These are phyloP conservation scores for Keqinozyma sinolaborantium DNA, from an alignment of 1,139 yeast genomes.

Conservation along the genomic window DNA sequence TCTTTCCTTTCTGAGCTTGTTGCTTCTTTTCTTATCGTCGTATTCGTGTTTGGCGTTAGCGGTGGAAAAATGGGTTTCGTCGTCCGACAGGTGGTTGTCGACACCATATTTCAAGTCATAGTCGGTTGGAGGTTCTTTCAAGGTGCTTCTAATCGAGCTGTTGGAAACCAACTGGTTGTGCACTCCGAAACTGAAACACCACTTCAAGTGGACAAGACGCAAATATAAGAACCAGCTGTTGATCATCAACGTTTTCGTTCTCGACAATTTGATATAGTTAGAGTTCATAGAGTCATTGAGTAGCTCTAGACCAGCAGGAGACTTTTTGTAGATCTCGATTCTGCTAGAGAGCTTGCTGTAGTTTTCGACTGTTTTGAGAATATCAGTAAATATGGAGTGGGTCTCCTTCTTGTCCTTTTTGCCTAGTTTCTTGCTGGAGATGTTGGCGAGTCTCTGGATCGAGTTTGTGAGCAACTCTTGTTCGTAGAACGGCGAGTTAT, in stretches of 20 bases:
- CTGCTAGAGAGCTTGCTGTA: conserved; percentile 42
- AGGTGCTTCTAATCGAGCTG: conserved; percentile 39
- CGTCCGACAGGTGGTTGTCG: conserved; percentile 13
- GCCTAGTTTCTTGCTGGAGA: conserved; percentile 53
- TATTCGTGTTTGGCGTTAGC: conserved; percentile 15
- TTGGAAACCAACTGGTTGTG: conserved; percentile 59
- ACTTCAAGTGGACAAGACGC: conserved; percentile 59
- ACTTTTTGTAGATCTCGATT: conserved; percentile 30
- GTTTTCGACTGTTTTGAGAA: conserved; percentile 45
- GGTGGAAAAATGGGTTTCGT: conserved; percentile 7
- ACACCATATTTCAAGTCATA: conserved; percentile 27
- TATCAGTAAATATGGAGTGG: conserved; percentile 63
- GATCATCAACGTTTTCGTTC: conserved; percentile 55
- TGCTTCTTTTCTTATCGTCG: conserved; percentile 30
- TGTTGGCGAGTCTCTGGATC: conserved; percentile 45
- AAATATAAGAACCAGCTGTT: conserved; percentile 65
- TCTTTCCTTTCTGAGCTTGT: conserved; percentile 32
- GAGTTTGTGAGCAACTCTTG: conserved; percentile 46
- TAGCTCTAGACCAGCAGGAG: conserved; percentile 42
- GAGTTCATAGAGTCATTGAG: conserved; percentile 28
- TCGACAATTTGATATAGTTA: conserved; percentile 52
- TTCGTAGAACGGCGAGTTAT: conserved; percentile 57
- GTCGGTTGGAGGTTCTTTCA: conserved; percentile 38
- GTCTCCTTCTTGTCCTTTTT: conserved; percentile 62
- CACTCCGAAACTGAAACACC: conserved; percentile 70